Evolutionary conservation across 2,329 filamentous ascomycete species (phyloP).

Genomic region (Apiospora pterosperma): DNA sequence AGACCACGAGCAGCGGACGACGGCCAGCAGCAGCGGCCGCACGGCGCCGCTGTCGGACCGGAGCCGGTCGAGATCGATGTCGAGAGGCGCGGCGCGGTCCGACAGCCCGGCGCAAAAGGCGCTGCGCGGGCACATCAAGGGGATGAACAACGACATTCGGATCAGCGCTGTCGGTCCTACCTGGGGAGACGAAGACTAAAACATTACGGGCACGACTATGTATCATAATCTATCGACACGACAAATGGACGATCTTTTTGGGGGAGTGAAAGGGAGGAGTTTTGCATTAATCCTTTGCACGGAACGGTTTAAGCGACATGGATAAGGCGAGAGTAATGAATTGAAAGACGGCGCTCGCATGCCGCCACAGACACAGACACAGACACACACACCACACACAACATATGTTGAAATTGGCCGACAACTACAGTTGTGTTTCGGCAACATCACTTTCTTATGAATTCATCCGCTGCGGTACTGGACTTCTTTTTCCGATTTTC

Average conservation of each 20-base stretch:
- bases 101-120: slow-evolving; percentile 28
- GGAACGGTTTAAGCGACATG: not conserved
- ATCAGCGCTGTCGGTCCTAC: slow-evolving; percentile 36
- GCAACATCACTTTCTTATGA: no score
- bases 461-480: no score
- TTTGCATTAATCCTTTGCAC: not conserved
- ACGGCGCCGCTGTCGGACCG: slow-evolving; percentile 14
- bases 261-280: no score
- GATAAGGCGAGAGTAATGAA: not conserved
- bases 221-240: no score
- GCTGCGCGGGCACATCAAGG: slow-evolving; percentile 16
- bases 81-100: slow-evolving; percentile 30
- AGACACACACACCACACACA: no score
- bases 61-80: not conserved
- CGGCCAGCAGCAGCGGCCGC: slow-evolving; percentile 17
- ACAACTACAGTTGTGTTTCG: no score
- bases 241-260: no score
- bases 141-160: slow-evolving; percentile 37
- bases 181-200: slow-evolving; percentile 40
- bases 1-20: slow-evolving; percentile 3
- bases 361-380: no score
- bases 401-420: no score
- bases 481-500: no score
- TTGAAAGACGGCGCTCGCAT: not conserved
- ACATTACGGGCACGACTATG: not conserved